These are phyloP conservation scores for Phytophthora pseudosyringae DNA, from an alignment of 352 stramenopile genomes.

Conservation along the genomic window DNA sequence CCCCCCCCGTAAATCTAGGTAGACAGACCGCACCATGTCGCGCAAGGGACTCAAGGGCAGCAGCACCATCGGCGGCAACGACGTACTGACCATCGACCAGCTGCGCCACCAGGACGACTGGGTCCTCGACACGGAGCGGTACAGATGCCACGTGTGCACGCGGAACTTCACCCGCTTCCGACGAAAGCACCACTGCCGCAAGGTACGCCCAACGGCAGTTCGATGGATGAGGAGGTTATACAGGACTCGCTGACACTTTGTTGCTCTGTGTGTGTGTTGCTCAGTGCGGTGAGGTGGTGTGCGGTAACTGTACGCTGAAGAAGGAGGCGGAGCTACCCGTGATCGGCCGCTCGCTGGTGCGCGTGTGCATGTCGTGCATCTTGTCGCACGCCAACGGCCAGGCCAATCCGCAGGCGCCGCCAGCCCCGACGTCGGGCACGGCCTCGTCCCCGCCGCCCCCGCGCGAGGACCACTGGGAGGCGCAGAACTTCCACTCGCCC, in stretches of 20 bases:
- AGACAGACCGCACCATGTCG: conserved; percentile 55
- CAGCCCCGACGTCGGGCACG: conserved; percentile 46
- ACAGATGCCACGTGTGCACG: conserved; percentile 90
- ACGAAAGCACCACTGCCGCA: conserved; percentile 90
- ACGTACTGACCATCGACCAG: conserved; percentile 90
- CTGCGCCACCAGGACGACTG: conserved; percentile 89
- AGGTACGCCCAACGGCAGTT: conserved; percentile 42
- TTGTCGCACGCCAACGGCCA: conserved; percentile 83
- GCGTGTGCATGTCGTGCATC: conserved; percentile 91
- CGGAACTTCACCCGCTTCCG: conserved; percentile 90
- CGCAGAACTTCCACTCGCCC: conserved; percentile 85
- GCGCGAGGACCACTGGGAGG: conserved; percentile 63
- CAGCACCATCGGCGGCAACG: conserved; percentile 75
- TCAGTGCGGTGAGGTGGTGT: conserved; percentile 89
- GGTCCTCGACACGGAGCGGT: conserved; percentile 88
- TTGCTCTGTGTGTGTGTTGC: not conserved
- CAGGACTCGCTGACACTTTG: conserved; percentile 4
- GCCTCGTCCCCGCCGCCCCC: conserved; percentile 52
- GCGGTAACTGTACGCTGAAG: conserved; percentile 88
- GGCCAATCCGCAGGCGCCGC: conserved; percentile 71
- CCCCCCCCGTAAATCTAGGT: conserved; percentile 16
- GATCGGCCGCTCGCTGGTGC: conserved; percentile 83
- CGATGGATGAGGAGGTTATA: not conserved
- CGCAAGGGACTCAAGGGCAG: conserved; percentile 75
- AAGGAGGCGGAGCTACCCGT: conserved; percentile 87